Base-by-base conservation (phyloP, 345 rosid species). In the Physaria fendleri region DNA sequence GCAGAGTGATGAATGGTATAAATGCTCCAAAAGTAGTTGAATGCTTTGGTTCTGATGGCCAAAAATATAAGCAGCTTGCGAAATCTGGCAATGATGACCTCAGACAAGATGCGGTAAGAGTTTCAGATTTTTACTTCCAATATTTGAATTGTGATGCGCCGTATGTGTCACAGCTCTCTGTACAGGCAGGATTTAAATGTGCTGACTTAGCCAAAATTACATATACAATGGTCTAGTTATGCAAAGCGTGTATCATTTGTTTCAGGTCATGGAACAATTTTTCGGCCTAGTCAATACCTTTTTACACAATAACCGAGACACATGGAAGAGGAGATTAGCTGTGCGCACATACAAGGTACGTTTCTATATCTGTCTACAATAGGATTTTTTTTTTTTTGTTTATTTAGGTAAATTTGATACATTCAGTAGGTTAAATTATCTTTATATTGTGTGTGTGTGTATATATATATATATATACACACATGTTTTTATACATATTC, bases 211-310 rank as follows among this genome's bases (percentile, higher is more conserved):
- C 47, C 30, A 25, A 44, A 33, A 52, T 60, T 40, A 20, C 48
- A 59, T 42, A 27, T 61, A 52, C 3, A 46, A 53, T 52, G 45
- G 34, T 68, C 34, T 60, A 52, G 41, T 53, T 52, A 68, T 51
- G 53, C 55, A 16, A 23, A 34, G 56, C 4, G 21, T 27, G 18
- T 68, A 38, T 25, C 28, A 43, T 40, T 54, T 56, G 40, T 59
- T 81, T 72, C 85, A 92, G 98, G 98, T 92, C 24, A 92, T 92
- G 98, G 98, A 92, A 71, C 98, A 92, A 73, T 86, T 84, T 79
- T 92, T 92, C 67, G 88, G 89, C 59, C 79, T 92, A 32, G 96
- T 92, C 56, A 92, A 92, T 71, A 92, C 93, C 18, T 92, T 92
- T 68, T 73, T 92, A 55, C 88, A 30, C 27, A 92, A 81, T 76